Conservation (phyloP, 2,329 filamentous ascomycete genomes). For the Zelopaecilomyces penicillatus region DNA sequence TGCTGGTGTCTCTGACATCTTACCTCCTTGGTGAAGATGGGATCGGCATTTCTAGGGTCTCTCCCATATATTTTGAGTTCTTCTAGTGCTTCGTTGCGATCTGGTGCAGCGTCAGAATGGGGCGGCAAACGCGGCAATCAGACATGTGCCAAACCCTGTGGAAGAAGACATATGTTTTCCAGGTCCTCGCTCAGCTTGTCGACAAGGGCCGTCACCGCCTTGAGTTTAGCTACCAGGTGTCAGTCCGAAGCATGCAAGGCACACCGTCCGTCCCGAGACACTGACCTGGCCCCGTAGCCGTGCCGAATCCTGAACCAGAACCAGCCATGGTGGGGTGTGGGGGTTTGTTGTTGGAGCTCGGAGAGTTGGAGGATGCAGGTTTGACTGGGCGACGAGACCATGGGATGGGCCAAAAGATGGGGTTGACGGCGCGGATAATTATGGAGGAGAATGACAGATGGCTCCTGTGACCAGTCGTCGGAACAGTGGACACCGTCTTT, state of each 20-base stretch:
- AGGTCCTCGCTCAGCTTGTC: slow-evolving; percentile 55
- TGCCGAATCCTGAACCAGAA: slow-evolving; percentile 16
- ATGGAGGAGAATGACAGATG: too few species aligned
- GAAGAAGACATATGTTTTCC: slow-evolving; percentile 45
- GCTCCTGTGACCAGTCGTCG: too few species aligned
- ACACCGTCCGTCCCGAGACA: slow-evolving; percentile 2
- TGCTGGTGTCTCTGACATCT: slow-evolving; percentile 11
- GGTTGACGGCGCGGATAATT: too few species aligned
- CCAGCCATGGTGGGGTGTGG: slow-evolving; percentile 15
- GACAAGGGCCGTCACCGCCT: slow-evolving; percentile 59
- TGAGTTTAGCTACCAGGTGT: slow-evolving; percentile 49
- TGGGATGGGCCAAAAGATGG: too few species aligned
- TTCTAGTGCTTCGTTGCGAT: slow-evolving; percentile 53
- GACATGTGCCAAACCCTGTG: slow-evolving; percentile 17
- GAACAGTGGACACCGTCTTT: too few species aligned
- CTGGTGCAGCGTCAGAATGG: slow-evolving; percentile 29
- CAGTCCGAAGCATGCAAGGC: slow-evolving; percentile 4
- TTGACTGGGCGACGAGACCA: too few species aligned
- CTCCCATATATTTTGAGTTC: slow-evolving; percentile 62
- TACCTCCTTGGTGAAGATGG: slow-evolving; percentile 77
- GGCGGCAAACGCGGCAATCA: too few species aligned
- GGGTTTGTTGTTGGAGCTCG: neutral
- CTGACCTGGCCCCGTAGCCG: slow-evolving; percentile 36
- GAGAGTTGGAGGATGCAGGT: too few species aligned
- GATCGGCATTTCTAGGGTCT: slow-evolving; percentile 61